Percentiles rank a stretch among this genome's conserved stretches.
These are phyloP conservation scores for Neurospora sp. DNA, from an alignment of 495 filamentous ascomycete genomes.

Conservation along the genomic window DNA sequence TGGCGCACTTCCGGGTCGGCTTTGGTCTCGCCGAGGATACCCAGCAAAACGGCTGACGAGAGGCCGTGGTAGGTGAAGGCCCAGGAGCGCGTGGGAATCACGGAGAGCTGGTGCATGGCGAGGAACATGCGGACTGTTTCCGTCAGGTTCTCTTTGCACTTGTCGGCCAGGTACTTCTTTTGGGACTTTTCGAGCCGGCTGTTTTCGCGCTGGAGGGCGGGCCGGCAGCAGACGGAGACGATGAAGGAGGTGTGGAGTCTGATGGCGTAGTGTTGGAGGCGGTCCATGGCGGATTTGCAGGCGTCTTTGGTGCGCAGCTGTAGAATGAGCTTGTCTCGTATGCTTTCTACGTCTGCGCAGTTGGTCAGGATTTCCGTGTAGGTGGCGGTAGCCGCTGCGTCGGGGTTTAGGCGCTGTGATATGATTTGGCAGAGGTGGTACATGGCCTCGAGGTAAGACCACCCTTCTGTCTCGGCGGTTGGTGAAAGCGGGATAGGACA, in stretches of 20 bases:
- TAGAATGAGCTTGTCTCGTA: slow-evolving; percentile 31
- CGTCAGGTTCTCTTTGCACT: slow-evolving; percentile 51
- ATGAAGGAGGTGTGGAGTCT: slow-evolving; percentile 46
- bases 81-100: slow-evolving; percentile 56
- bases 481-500: slow-evolving; percentile 37
- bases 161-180: slow-evolving; percentile 38
- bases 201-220: slow-evolving; percentile 37
- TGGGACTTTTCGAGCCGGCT: slow-evolving; percentile 29
- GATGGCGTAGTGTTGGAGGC: slow-evolving; percentile 44
- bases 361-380: slow-evolving; percentile 40
- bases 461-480: slow-evolving; percentile 32
- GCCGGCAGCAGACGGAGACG: slow-evolving; percentile 45
- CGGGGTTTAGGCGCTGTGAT: slow-evolving; percentile 40
- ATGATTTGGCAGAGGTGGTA: slow-evolving; percentile 43
- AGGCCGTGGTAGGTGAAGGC: slow-evolving; percentile 56
- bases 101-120: slow-evolving; percentile 55
- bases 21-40: slow-evolving; percentile 53
- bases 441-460: slow-evolving; percentile 46
- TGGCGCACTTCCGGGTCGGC: slow-evolving; percentile 44
- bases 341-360: slow-evolving; percentile 36
- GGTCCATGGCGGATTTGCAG: slow-evolving; percentile 44
- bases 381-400: slow-evolving; percentile 32
- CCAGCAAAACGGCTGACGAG: slow-evolving; percentile 54
- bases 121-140: slow-evolving; percentile 61
- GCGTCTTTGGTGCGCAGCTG: slow-evolving; percentile 39